Conservation (phyloP, 2,329 filamentous ascomycete genomes). For the Trichoderma koningii region DNA sequence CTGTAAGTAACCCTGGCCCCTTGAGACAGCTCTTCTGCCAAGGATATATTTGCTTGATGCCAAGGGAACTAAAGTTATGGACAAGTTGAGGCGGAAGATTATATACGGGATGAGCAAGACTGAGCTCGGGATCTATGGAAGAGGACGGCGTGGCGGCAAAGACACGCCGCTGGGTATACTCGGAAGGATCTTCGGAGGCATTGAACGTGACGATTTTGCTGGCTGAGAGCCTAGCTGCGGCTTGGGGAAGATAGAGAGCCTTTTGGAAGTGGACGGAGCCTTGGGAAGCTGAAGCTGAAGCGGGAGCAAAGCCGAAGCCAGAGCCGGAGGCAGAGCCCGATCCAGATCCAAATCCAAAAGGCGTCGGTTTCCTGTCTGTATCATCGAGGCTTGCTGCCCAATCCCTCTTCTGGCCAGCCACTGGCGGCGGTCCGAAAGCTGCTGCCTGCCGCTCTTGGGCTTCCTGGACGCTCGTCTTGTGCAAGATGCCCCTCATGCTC, state of each 20-base stretch:
- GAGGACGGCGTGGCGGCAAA: constrained; percentile 57
- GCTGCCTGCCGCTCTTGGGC: constrained; percentile 44
- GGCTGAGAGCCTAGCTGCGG: constrained; percentile 40
- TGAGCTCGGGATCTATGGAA: constrained; percentile 57
- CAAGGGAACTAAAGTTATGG: constrained; percentile 64
- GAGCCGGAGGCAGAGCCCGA: neutral
- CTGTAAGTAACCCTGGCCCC: constrained; percentile 64
- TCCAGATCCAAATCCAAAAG: neutral
- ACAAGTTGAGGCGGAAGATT: constrained; percentile 62
- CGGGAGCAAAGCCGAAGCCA: neutral
- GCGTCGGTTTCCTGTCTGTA: neutral
- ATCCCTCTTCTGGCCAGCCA: constrained; percentile 54
- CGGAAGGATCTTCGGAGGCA: constrained; percentile 41
- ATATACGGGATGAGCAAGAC: constrained; percentile 64
- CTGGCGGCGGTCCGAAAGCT: constrained; percentile 43
- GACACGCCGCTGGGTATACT: constrained; percentile 59
- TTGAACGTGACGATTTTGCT: constrained; percentile 48
- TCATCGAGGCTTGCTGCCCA: constrained; percentile 34
- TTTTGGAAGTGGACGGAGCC: constrained; percentile 39
- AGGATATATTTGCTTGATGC: constrained; percentile 73
- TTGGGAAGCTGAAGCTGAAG: constrained; percentile 22
- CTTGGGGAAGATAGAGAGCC: constrained; percentile 39
- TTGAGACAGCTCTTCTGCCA: constrained; percentile 78
- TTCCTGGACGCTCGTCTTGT: constrained; percentile 56
- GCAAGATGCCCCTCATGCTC: constrained; percentile 46